These are phyloP conservation scores for Phytopythium cucurbitacearum DNA, from an alignment of 352 stramenopile species.

Conservation along the genomic window DNA sequence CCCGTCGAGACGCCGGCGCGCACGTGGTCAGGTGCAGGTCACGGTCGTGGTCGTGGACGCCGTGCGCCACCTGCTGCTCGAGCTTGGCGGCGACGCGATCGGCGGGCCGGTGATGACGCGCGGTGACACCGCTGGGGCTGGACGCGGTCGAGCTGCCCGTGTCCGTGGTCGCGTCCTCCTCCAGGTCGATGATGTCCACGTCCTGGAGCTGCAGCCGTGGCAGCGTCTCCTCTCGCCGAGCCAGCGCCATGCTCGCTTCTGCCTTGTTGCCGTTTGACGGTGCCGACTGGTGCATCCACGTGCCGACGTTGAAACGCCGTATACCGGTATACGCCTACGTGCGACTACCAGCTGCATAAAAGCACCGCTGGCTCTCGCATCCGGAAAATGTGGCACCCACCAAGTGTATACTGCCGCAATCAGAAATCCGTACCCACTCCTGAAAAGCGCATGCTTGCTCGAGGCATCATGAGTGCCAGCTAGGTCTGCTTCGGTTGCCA, in stretches of 20 bases:
- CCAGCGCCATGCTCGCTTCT: conserved; percentile 9
- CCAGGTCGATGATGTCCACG: conserved; percentile 21
- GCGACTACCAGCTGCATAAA: no score
- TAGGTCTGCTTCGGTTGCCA: neutral
- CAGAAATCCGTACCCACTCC: neutral
- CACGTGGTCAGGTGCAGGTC: conserved; percentile 46
- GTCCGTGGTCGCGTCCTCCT: conserved; percentile 14
- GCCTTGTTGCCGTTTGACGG: neutral
- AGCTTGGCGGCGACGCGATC: conserved; percentile 8
- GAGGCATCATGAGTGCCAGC: no score
- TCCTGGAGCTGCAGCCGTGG: conserved; percentile 22
- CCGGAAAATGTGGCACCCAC: neutral
- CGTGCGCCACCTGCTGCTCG: conserved; percentile 12
- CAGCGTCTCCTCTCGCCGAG: conserved; percentile 3
- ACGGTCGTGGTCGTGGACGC: conserved; percentile 13
- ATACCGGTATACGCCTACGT: no score
- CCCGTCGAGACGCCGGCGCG: neutral
- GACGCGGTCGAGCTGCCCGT: conserved; percentile 22
- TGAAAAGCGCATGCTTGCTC: no score
- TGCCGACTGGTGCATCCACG: no score
- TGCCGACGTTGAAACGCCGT: no score
- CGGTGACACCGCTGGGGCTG: conserved; percentile 13
- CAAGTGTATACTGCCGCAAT: conserved; percentile 1
- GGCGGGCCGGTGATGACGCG: conserved; percentile 1
- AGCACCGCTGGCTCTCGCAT: no score